Evolutionary conservation across 164 flowering plant genomes (phyloP).

Genomic region (Litsea cubeba): DNA sequence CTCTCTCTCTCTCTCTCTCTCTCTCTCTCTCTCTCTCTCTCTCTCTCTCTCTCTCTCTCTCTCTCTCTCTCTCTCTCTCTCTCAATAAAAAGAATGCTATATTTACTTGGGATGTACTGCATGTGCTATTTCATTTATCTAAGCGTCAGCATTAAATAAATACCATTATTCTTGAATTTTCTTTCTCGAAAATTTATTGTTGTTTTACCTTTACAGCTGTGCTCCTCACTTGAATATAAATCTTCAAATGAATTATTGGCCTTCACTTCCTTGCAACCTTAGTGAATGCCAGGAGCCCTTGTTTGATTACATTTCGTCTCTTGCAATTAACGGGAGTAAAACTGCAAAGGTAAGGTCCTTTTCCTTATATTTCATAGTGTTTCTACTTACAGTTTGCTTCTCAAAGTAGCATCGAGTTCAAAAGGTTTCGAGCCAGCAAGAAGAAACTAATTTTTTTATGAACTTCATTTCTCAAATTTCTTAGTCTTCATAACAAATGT

Average conservation of each 20-base stretch:
- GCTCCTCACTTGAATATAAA: conserved; percentile 95
- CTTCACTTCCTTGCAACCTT: conserved; percentile 86
- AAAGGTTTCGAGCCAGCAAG: not conserved
- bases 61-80: too few relatives aligned
- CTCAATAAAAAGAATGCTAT: too few relatives aligned
- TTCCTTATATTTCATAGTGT: not conserved
- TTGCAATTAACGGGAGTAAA: conserved; percentile 76
- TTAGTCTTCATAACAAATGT: too few relatives aligned
- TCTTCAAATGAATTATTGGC: conserved; percentile 99
- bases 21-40: too few relatives aligned
- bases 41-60: too few relatives aligned
- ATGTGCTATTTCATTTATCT: too few relatives aligned
- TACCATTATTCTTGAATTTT: not conserved
- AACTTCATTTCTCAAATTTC: too few relatives aligned
- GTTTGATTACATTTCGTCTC: conserved; percentile 66
- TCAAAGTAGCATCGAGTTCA: not conserved
- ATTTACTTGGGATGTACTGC: too few relatives aligned
- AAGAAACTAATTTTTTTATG: too few relatives aligned
- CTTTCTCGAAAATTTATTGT: not conserved
- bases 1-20: too few relatives aligned
- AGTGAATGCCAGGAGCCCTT: conserved; percentile 89
- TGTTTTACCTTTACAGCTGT: conserved; percentile 39
- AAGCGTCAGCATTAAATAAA: too few relatives aligned
- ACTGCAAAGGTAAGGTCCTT: conserved; percentile 63
- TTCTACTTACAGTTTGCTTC: not conserved